A percentile compares a stretch with the other conserved stretches of the same genome.
Evolutionary conservation across 2,329 filamentous ascomycete genomes (phyloP).

Genomic region (Cladosporium sp.): DNA sequence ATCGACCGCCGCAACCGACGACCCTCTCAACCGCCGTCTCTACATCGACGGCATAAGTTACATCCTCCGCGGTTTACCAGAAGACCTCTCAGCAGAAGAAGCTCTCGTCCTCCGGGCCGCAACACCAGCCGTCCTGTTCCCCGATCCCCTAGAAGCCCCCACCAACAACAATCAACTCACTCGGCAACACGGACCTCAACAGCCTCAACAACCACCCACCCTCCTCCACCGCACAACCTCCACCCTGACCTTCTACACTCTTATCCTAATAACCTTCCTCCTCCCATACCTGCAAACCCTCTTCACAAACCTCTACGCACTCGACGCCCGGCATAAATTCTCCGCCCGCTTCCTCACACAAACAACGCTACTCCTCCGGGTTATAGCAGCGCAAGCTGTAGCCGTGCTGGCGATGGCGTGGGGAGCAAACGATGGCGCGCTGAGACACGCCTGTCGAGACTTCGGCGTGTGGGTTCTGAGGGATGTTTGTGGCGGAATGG

Average conservation of each 20-base stretch:
- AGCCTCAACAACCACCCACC: constrained; percentile 12
- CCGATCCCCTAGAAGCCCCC: constrained; percentile 14
- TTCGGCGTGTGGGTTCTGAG: constrained; percentile 59
- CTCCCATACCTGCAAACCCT: constrained; percentile 58
- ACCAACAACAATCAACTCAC: constrained; percentile 12
- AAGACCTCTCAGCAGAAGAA: constrained; percentile 55
- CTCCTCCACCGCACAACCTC: constrained; percentile 22
- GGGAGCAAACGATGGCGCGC: constrained; percentile 59
- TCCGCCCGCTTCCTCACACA: constrained; percentile 52
- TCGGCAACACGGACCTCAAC: background rate
- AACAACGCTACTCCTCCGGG: constrained; percentile 52
- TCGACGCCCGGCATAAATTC: constrained; percentile 64
- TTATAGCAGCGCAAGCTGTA: constrained; percentile 47
- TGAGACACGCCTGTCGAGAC: constrained; percentile 57
- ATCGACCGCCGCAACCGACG: background rate
- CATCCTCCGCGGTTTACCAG: constrained; percentile 59
- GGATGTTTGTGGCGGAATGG: constrained; percentile 62
- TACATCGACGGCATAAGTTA: constrained; percentile 63
- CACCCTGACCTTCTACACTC: constrained; percentile 28
- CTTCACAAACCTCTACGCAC: constrained; percentile 52
- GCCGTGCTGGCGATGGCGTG: constrained; percentile 53
- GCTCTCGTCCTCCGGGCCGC: constrained; percentile 48
- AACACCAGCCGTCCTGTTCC: constrained; percentile 39
- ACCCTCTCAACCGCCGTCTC: constrained; percentile 38
- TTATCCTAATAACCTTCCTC: constrained; percentile 57